Percentiles rank a stretch among this genome's conserved stretches.
Evolutionary conservation across 441 rosid genomes (phyloP).

Genomic region (Adansonia madagascariensis): DNA sequence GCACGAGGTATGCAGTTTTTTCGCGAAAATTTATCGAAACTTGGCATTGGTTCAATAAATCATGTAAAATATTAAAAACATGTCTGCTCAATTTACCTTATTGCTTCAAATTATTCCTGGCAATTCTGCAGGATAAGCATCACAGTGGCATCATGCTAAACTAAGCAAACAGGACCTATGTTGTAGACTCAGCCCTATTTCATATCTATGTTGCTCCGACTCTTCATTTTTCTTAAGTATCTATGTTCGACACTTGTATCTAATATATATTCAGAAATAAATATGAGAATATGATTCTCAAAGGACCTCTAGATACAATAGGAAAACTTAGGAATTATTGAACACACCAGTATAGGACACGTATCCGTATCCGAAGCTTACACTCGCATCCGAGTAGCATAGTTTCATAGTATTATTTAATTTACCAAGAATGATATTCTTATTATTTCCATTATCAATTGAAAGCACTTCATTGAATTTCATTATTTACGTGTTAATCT

Average conservation of each 20-base stretch:
- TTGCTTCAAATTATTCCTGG: neutral
- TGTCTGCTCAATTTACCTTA: neutral
- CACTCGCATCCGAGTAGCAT: too few species aligned
- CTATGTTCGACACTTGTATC: too few species aligned
- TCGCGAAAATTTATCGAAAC: neutral
- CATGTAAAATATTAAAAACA: neutral
- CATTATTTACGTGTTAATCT: neutral
- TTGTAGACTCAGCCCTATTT: too few species aligned
- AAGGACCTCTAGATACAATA: too few species aligned
- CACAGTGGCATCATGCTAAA: neutral
- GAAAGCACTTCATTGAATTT: neutral
- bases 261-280: too few species aligned
- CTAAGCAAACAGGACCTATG: neutral
- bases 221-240: too few species aligned
- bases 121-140: neutral
- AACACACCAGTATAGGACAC: too few species aligned
- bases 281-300: too few species aligned
- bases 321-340: neutral
- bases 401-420: neutral
- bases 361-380: too few species aligned
- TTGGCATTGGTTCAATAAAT: neutral
- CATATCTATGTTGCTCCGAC: too few species aligned
- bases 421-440: neutral
- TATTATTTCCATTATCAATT: neutral
- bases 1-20: conserved; percentile 59